These are phyloP conservation scores for Pinus tabuliformis DNA, from an alignment of 75 land plant species.

Conservation along the genomic window DNA sequence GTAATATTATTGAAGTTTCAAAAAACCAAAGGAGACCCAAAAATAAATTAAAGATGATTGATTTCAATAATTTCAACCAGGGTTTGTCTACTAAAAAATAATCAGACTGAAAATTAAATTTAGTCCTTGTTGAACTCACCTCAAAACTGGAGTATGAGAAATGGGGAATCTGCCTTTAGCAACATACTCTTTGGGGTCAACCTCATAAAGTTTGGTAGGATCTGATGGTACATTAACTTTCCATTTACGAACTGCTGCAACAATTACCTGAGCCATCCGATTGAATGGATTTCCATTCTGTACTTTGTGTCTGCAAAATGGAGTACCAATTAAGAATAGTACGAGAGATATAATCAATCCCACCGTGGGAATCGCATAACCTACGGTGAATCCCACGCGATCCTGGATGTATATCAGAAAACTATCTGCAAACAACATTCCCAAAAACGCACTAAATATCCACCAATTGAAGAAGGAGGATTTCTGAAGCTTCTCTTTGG, in stretches of 20 bases:
- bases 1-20: too few relatives aligned
- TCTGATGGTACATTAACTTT: slow-evolving; percentile 31
- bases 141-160: not conserved
- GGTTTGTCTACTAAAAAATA: too few relatives aligned
- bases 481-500: slow-evolving; percentile 56
- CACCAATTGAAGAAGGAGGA: slow-evolving; percentile 88
- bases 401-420: slow-evolving; percentile 78
- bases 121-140: not conserved
- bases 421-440: slow-evolving; percentile 61
- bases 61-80: too few relatives aligned
- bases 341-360: slow-evolving; percentile 47
- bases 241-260: slow-evolving; percentile 54
- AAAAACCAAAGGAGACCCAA: too few relatives aligned
- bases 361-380: slow-evolving; percentile 68
- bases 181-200: not conserved
- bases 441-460: slow-evolving; percentile 75
- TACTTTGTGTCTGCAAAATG: slow-evolving; percentile 62
- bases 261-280: slow-evolving; percentile 50
- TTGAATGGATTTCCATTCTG: slow-evolving; percentile 54
- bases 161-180: slow-evolving; percentile 6
- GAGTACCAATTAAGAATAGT: slow-evolving; percentile 52
- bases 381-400: slow-evolving; percentile 61
- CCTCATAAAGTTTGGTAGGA: slow-evolving; percentile 3
- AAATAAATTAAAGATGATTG: too few relatives aligned
- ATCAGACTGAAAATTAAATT: too few relatives aligned